These are phyloP conservation scores for Podila verticillata DNA, from an alignment of 192 early-diverging fungal species.

Conservation along the genomic window DNA sequence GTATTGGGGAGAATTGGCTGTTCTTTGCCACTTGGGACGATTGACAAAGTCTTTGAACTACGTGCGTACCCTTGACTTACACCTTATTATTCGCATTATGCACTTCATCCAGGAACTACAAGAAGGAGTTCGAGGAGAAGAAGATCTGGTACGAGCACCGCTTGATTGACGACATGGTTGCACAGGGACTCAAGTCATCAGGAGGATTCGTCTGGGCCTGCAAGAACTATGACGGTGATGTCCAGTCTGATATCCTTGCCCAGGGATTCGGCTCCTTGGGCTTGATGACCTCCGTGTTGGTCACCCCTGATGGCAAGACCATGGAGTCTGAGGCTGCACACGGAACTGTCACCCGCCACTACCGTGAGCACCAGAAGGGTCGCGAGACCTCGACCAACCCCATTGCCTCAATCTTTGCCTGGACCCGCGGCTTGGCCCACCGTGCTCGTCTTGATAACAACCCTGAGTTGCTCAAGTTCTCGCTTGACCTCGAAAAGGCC, in stretches of 20 bases:
- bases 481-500: slow-evolving; percentile 83
- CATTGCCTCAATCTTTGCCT: slow-evolving; percentile 95
- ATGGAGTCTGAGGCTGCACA: slow-evolving; percentile 97
- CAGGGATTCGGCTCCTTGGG: slow-evolving; percentile 94
- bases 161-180: slow-evolving; percentile 98
- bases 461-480: slow-evolving; percentile 78
- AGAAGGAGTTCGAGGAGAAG: slow-evolving; percentile 79
- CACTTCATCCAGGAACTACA: slow-evolving; percentile 67
- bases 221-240: slow-evolving; percentile 97
- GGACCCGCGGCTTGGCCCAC: slow-evolving; percentile 94
- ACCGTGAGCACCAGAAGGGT: slow-evolving; percentile 94
- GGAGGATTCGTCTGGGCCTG: slow-evolving; percentile 94
- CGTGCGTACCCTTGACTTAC: not conserved
- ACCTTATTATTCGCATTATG: not conserved
- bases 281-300: slow-evolving; percentile 95
- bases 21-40: not conserved
- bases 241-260: slow-evolving; percentile 93
- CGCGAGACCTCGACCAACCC: slow-evolving; percentile 97
- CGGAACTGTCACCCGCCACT: slow-evolving; percentile 93
- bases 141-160: slow-evolving; percentile 98
- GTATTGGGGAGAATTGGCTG: not conserved
- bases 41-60: not conserved
- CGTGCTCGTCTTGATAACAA: slow-evolving; percentile 91
- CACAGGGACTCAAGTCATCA: slow-evolving; percentile 92
- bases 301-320: slow-evolving; percentile 92